Conservation (phyloP, 1,139 yeast genomes). For the Protomyces inouyei region DNA sequence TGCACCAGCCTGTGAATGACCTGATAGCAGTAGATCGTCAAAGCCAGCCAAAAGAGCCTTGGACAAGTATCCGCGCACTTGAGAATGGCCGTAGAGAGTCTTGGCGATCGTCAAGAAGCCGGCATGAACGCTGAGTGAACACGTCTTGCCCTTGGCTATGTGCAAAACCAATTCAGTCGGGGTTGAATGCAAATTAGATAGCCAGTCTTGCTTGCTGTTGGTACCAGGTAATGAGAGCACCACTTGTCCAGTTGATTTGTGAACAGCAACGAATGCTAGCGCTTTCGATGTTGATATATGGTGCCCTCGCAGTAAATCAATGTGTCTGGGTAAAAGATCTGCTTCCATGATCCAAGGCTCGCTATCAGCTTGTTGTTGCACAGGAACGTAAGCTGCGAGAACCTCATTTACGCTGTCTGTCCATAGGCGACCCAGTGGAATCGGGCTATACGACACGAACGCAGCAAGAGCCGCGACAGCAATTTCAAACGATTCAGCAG, state of each 20-base stretch:
- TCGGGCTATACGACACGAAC: constrained; percentile 10
- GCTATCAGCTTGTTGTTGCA: background rate
- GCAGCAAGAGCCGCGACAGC: constrained; percentile 11
- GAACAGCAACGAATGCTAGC: constrained; percentile 1
- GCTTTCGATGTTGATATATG: constrained; percentile 23
- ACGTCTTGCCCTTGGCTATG: background rate
- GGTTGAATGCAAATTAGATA: constrained; percentile 17
- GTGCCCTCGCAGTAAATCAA: constrained; percentile 10
- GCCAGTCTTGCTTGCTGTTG: constrained; percentile 18
- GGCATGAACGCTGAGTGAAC: background rate
- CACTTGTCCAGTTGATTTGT: background rate
- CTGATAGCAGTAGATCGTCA: constrained; percentile 1
- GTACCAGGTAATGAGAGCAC: constrained; percentile 21
- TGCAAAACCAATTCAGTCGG: constrained; percentile 5
- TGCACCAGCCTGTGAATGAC: constrained; percentile 24
- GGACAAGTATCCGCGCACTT: background rate
- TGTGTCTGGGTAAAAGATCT: background rate
- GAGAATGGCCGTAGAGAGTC: constrained; percentile 3
- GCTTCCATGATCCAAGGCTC: constrained; percentile 4
- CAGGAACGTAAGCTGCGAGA: background rate
- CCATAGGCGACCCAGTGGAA: background rate
- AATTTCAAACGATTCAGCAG: background rate
- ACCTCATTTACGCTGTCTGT: background rate
- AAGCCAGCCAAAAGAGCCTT: constrained; percentile 6
- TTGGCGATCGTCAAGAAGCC: constrained; percentile 20